phyloP scores from a whole-genome alignment of 2,329 filamentous ascomycete species.

The Cercospora sp. region DNA sequence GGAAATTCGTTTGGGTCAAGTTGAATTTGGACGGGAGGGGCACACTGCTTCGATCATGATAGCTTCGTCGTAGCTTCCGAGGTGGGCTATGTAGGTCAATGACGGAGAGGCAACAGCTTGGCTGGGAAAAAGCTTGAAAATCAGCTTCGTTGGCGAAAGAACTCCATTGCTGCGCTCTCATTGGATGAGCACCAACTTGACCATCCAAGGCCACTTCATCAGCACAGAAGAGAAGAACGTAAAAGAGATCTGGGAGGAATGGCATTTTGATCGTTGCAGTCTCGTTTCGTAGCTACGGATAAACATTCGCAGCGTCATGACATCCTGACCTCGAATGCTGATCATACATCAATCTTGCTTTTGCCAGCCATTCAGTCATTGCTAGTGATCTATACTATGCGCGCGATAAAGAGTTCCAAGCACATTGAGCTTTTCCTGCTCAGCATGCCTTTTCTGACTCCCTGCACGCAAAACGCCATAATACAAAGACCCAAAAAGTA shows the following conservation, averaged over 20 bases:
- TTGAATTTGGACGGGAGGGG: neutral
- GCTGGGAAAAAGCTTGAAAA: constrained; percentile 4
- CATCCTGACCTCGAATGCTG: constrained; percentile 27
- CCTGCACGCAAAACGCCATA: constrained; percentile 30
- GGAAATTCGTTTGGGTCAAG: neutral
- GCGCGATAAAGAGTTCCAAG: constrained; percentile 23
- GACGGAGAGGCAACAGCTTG: constrained; percentile 9
- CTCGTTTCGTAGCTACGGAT: constrained; percentile 24
- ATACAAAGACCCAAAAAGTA: constrained; percentile 23
- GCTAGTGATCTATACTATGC: constrained; percentile 30
- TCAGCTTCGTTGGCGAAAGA: constrained; percentile 6
- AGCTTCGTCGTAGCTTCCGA: neutral
- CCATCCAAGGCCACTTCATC: neutral
- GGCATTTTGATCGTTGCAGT: constrained; percentile 14
- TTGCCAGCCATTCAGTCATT: constrained; percentile 31
- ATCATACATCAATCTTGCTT: constrained; percentile 33
- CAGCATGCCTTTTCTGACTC: constrained; percentile 24
- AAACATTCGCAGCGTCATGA: constrained; percentile 25
- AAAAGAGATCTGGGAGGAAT: neutral
- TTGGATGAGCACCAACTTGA: neutral
- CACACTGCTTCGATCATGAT: constrained; percentile 12
- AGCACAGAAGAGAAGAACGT: neutral
- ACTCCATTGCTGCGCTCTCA: neutral
- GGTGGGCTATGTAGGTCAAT: constrained; percentile 2
- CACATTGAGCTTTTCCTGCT: constrained; percentile 22